Percentiles rank a stretch among this genome's conserved stretches.
Conservation (phyloP, 2,329 filamentous ascomycete species). For the Cercospora nicotianae region DNA sequence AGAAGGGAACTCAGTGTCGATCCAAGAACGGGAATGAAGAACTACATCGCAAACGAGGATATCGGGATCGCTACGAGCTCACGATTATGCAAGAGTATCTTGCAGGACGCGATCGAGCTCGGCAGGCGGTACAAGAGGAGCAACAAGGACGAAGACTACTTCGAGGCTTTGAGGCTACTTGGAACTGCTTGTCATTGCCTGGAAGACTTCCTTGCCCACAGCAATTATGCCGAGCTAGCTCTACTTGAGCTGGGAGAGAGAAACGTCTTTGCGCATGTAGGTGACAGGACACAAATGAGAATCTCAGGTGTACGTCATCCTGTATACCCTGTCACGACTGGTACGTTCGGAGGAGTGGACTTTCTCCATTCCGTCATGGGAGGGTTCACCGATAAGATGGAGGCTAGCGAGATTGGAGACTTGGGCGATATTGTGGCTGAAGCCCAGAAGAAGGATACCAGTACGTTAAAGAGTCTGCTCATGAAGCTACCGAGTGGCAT, state of each 20-base stretch:
- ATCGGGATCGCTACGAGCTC: constrained; percentile 79
- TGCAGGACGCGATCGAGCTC: constrained; percentile 71
- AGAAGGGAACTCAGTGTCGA: constrained; percentile 76
- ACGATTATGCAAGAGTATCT: constrained; percentile 70
- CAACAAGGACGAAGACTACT: constrained; percentile 70
- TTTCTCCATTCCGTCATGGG: constrained; percentile 72
- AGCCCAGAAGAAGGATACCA: constrained; percentile 62
- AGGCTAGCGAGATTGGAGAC: constrained; percentile 85
- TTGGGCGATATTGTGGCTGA: constrained; percentile 77
- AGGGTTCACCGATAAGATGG: constrained; percentile 81
- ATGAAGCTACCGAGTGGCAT: constrained; percentile 79
- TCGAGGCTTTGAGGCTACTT: constrained; percentile 84
- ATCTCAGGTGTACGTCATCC: constrained; percentile 64
- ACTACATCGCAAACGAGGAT: constrained; percentile 88
- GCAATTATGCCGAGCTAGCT: constrained; percentile 86
- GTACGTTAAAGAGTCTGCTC: constrained; percentile 78
- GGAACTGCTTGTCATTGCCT: constrained; percentile 88
- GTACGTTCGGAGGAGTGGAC: constrained; percentile 92
- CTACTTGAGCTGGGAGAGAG: constrained; percentile 82
- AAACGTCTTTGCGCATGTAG: constrained; percentile 84
- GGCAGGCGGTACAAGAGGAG: constrained; percentile 69
- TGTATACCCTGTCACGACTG: constrained; percentile 83
- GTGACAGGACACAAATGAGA: constrained; percentile 66
- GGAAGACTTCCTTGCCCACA: constrained; percentile 90
- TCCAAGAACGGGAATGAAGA: constrained; percentile 64